A percentile compares a stretch with the other conserved stretches of the same genome.
These are phyloP conservation scores for Drosera spatulata DNA, from an alignment of 179 eudicot species.

Conservation along the genomic window DNA sequence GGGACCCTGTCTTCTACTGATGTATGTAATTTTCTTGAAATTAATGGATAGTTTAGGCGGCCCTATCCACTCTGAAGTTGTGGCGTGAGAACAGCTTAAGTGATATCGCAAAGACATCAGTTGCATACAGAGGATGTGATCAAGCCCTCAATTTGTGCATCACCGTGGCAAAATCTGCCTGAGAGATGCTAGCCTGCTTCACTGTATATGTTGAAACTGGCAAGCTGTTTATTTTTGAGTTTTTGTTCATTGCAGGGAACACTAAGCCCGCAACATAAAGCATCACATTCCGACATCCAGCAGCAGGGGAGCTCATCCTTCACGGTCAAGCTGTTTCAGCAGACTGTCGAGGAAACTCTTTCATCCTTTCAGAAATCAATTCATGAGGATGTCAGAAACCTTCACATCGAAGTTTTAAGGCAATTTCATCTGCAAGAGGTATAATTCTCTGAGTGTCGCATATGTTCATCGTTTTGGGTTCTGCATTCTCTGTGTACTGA, in stretches of 20 bases:
- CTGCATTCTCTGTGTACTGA: not conserved
- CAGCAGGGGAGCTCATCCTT: slow-evolving; percentile 72
- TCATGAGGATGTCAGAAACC: slow-evolving; percentile 87
- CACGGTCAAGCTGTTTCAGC: slow-evolving; percentile 85
- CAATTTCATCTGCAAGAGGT: slow-evolving; percentile 98
- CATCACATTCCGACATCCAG: slow-evolving; percentile 41
- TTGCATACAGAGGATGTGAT: too few species aligned
- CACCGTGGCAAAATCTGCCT: too few species aligned
- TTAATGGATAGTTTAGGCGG: too few species aligned
- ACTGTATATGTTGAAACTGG: too few species aligned
- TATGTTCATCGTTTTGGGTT: not conserved
- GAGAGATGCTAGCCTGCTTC: too few species aligned
- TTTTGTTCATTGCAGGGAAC: slow-evolving; percentile 40
- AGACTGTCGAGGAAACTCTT: slow-evolving; percentile 82
- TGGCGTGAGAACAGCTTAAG: too few species aligned
- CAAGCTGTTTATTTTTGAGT: not conserved
- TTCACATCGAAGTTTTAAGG: slow-evolving; percentile 83
- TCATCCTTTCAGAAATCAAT: slow-evolving; percentile 79
- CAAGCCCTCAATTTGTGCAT: too few species aligned
- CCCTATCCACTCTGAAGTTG: too few species aligned
- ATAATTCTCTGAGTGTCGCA: not conserved
- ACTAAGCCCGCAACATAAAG: slow-evolving; percentile 27
- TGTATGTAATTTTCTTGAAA: slow-evolving; percentile 23
- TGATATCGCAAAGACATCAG: too few species aligned
- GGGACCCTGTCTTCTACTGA: slow-evolving; percentile 33